phyloP scores from a whole-genome alignment of 23 red algal genomes.

The Gracilariopsis chorda region DNA sequence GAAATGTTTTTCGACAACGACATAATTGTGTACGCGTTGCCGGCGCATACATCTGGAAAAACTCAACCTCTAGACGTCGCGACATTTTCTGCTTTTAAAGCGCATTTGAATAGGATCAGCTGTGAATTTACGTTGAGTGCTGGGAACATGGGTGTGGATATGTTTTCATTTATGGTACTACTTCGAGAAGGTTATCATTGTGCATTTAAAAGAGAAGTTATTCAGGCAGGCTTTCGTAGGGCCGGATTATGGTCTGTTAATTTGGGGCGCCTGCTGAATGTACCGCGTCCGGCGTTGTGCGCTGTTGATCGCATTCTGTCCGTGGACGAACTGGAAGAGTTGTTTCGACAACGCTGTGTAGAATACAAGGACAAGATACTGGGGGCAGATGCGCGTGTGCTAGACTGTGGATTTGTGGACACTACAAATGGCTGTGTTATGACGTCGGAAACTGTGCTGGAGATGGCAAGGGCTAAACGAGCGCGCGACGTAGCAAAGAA shows the following conservation, averaged over 20 bases:
- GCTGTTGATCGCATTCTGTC: not conserved
- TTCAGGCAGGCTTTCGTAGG: slow-evolving; percentile 9
- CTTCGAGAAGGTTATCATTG: not conserved
- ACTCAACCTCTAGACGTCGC: slow-evolving; percentile 34
- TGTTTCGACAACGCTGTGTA: not conserved
- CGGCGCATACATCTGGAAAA: slow-evolving; percentile 39
- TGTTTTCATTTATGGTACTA: not conserved
- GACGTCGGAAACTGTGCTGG: not conserved
- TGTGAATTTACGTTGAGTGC: not conserved
- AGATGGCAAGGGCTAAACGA: not conserved
- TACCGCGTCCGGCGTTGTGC: not conserved
- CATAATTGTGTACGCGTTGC: slow-evolving; percentile 30
- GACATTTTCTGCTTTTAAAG: slow-evolving; percentile 31
- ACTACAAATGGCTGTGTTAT: slow-evolving; percentile 8
- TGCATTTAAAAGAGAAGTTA: not conserved
- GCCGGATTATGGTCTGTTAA: not conserved
- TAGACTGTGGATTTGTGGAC: slow-evolving; percentile 15
- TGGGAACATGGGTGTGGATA: not conserved
- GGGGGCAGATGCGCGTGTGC: not conserved
- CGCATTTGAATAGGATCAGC: not conserved
- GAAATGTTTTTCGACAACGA: slow-evolving; percentile 9
- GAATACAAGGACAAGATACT: not conserved
- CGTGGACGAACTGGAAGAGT: not conserved
- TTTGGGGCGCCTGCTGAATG: not conserved
- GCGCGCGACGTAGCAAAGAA: not conserved